Evolutionary conservation across 805 yeast genomes (phyloP).

Genomic region (Nadsonia fulvescens): DNA sequence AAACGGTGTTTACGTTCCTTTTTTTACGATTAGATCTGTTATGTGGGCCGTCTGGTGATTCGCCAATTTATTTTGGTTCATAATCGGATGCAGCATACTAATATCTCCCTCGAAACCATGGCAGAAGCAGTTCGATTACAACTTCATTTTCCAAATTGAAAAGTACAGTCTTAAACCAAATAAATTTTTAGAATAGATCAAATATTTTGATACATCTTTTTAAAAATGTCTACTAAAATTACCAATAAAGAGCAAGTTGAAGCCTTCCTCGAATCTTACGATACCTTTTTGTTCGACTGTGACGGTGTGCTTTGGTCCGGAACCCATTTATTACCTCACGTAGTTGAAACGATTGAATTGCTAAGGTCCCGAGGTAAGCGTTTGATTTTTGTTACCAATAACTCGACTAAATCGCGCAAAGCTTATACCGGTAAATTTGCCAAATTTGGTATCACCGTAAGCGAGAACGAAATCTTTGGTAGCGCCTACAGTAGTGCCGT

Average conservation of each 20-base stretch:
- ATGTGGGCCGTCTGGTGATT: no score
- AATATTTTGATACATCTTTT: no score
- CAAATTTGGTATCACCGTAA: constrained; percentile 31
- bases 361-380: constrained; percentile 41
- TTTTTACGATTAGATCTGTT: no score
- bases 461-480: constrained; percentile 62
- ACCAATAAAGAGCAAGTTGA: constrained; percentile 15
- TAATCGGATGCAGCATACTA: no score
- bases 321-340: constrained; percentile 56
- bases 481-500: constrained; percentile 85
- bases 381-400: constrained; percentile 82
- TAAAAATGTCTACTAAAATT: constrained; percentile 11
- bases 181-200: no score
- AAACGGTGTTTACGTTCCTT: no score
- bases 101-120: no score
- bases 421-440: constrained; percentile 63
- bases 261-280: constrained; percentile 43
- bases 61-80: no score
- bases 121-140: no score
- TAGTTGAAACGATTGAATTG: constrained; percentile 53
- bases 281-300: constrained; percentile 85
- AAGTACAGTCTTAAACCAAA: no score
- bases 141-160: no score
- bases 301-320: constrained; percentile 97
- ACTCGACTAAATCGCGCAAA: constrained; percentile 75